phyloP scores from a whole-genome alignment of 2,329 filamentous ascomycete genomes.

The Microcyclosporella mali region DNA sequence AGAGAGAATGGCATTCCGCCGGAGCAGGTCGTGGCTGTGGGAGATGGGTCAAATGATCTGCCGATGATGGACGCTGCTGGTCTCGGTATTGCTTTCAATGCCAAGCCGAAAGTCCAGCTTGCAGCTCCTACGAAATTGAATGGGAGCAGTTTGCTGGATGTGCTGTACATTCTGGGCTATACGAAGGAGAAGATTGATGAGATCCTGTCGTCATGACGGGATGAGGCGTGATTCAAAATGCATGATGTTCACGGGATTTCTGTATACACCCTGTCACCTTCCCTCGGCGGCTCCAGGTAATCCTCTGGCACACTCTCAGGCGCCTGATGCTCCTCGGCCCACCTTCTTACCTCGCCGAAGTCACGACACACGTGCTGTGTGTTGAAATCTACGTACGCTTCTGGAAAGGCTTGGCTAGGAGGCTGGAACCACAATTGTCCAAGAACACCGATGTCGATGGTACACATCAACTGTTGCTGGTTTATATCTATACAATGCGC shows the following conservation, averaged over 20 bases:
- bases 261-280: slow-evolving; percentile 11
- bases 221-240: neutral
- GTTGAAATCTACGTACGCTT: slow-evolving; percentile 57
- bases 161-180: slow-evolving; percentile 65
- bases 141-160: slow-evolving; percentile 61
- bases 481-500: slow-evolving; percentile 57
- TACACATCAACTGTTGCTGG: slow-evolving; percentile 59
- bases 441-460: slow-evolving; percentile 53
- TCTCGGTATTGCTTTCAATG: slow-evolving; percentile 75
- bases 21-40: slow-evolving; percentile 65
- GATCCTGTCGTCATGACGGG: neutral
- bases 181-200: slow-evolving; percentile 23
- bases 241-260: slow-evolving; percentile 7
- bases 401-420: slow-evolving; percentile 29
- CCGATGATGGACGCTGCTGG: slow-evolving; percentile 72
- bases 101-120: slow-evolving; percentile 75
- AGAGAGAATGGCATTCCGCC: slow-evolving; percentile 58
- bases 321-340: slow-evolving; percentile 50
- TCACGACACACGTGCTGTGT: slow-evolving; percentile 55
- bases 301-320: slow-evolving; percentile 32
- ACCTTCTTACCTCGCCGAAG: slow-evolving; percentile 47
- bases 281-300: slow-evolving; percentile 12
- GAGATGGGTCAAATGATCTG: slow-evolving; percentile 77
- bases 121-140: slow-evolving; percentile 69
- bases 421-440: slow-evolving; percentile 55